Evolutionary conservation across 1,139 yeast species (phyloP).

Genomic region (Suhomyces kunorum): DNA sequence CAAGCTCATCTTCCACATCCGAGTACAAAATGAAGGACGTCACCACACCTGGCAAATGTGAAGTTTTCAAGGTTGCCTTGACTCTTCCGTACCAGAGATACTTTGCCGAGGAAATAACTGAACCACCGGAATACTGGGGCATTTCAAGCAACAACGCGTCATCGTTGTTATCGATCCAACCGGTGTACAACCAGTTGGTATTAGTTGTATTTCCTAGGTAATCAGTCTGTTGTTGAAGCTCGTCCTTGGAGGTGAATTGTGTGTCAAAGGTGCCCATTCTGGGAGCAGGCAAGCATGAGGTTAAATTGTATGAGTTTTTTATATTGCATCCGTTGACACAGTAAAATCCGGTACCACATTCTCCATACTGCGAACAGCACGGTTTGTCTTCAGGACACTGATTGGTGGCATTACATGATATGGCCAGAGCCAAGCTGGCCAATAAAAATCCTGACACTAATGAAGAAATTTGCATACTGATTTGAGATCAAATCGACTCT

Average conservation of each 20-base stretch:
- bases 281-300: conserved; percentile 71
- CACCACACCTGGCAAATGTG: conserved; percentile 78
- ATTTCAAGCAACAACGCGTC: conserved; percentile 67
- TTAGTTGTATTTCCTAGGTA: conserved; percentile 73
- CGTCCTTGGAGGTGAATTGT: conserved; percentile 36
- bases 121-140: conserved; percentile 78
- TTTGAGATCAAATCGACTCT: not conserved
- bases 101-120: conserved; percentile 77
- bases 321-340: conserved; percentile 89
- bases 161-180: conserved; percentile 57
- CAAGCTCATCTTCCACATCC: conserved; percentile 87
- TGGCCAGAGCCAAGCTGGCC: conserved; percentile 14
- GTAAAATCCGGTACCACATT: conserved; percentile 77
- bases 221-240: conserved; percentile 34
- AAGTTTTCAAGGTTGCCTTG: conserved; percentile 66
- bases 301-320: conserved; percentile 56
- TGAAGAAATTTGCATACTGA: conserved; percentile 8
- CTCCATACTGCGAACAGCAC: conserved; percentile 82
- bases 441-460: conserved; percentile 13
- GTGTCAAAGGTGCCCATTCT: conserved; percentile 37
- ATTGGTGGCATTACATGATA: conserved; percentile 48
- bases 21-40: conserved; percentile 82
- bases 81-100: conserved; percentile 89
- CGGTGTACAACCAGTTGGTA: conserved; percentile 74
- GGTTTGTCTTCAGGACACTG: conserved; percentile 72